These are phyloP conservation scores for Turritis glabra DNA, from an alignment of 345 rosid species.

Conservation along the genomic window DNA sequence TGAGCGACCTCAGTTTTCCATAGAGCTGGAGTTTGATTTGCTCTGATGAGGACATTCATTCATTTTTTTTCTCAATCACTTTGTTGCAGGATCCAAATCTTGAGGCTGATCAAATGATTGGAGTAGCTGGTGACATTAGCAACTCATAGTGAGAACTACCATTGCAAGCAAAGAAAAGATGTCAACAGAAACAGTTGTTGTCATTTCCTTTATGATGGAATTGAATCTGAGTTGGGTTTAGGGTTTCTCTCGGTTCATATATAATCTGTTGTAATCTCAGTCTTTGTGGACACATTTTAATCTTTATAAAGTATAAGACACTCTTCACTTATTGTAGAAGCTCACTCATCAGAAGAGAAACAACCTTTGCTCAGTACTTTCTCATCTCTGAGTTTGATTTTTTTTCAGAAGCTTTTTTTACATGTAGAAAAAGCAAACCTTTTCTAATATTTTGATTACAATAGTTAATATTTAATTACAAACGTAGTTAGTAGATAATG, in stretches of 20 bases:
- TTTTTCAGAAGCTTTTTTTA: too few species aligned
- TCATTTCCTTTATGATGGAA: not conserved
- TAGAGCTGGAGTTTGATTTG: constrained; percentile 15
- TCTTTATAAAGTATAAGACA: not conserved
- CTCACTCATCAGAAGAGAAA: not conserved
- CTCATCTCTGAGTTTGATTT: constrained; percentile 10
- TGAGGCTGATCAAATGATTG: constrained; percentile 43
- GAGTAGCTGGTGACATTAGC: constrained; percentile 37
- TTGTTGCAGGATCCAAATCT: constrained; percentile 44
- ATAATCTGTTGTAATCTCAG: constrained; percentile 8
- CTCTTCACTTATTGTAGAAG: constrained; percentile 13
- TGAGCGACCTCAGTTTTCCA: constrained; percentile 30
- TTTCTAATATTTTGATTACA: not conserved
- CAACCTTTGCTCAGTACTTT: not conserved
- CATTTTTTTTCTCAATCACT: not conserved
- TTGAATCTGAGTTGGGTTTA: constrained; percentile 7
- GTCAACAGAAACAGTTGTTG: not conserved
- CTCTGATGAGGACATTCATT: not conserved
- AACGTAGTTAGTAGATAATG: constrained; percentile 10
- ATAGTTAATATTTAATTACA: not conserved
- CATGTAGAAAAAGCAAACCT: not conserved
- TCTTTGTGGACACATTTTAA: not conserved
- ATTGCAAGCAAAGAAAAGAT: constrained; percentile 18
- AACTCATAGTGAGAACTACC: constrained; percentile 38
- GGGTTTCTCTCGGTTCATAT: not conserved